These are phyloP conservation scores for Paraurostyla sp. DNA, from an alignment of 73 alveolate species.

Conservation along the genomic window DNA sequence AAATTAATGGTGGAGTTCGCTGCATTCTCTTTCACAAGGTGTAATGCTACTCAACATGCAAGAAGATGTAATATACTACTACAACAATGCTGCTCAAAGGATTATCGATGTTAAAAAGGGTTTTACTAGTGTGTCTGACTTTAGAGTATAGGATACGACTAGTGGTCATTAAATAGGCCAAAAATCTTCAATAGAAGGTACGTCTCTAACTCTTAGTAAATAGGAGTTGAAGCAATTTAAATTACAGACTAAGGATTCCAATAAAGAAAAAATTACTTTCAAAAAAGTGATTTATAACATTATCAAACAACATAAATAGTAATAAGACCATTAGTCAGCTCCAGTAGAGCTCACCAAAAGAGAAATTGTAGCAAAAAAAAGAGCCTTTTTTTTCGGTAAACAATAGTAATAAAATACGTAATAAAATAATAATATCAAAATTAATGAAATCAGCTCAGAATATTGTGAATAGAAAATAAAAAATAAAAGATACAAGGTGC, in stretches of 20 bases:
- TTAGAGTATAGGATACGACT: not conserved
- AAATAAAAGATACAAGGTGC: not conserved
- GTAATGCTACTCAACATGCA: constrained; percentile 1
- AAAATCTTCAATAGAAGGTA: not conserved
- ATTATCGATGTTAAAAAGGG: not conserved
- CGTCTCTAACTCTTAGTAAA: not conserved
- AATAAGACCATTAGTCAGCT: not conserved
- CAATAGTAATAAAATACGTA: not conserved
- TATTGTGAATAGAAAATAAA: not conserved
- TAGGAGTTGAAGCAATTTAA: constrained; percentile 1
- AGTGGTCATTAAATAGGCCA: not conserved
- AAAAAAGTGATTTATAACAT: not conserved
- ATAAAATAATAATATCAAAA: not conserved
- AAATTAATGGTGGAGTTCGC: constrained; percentile 31
- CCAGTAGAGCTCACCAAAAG: not conserved
- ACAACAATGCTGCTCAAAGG: constrained; percentile 12
- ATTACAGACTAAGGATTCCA: not conserved
- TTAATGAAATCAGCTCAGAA: not conserved
- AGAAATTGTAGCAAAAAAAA: not conserved
- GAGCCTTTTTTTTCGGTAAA: not conserved
- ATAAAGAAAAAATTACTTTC: not conserved
- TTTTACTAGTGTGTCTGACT: constrained; percentile 7
- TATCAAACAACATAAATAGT: not conserved
- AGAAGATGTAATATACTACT: not conserved
- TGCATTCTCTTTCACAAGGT: constrained; percentile 1